phyloP scores from a whole-genome alignment of 2,329 filamentous ascomycete species.

The Cytospora mali region DNA sequence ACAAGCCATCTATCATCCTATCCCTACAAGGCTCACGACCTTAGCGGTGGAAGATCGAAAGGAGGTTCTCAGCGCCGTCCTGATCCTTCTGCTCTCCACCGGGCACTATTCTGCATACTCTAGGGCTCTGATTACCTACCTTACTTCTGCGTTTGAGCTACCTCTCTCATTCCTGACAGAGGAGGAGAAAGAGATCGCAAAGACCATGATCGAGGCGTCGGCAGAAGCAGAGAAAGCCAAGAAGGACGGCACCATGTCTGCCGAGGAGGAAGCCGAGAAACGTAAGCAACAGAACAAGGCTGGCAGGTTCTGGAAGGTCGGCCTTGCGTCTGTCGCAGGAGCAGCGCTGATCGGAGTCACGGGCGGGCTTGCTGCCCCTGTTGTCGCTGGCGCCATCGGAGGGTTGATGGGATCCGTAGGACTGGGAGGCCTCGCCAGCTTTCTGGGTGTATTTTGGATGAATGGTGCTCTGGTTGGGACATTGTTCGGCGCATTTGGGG shows the following conservation, averaged over 20 bases:
- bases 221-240: slow-evolving; percentile 57
- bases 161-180: slow-evolving; percentile 62
- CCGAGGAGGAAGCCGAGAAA: slow-evolving; percentile 75
- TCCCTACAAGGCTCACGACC: slow-evolving; percentile 56
- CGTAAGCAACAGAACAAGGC: slow-evolving; percentile 70
- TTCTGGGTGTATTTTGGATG: slow-evolving; percentile 83
- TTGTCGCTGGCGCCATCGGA: slow-evolving; percentile 84
- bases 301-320: slow-evolving; percentile 84
- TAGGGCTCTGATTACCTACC: slow-evolving; percentile 66
- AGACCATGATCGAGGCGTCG: slow-evolving; percentile 70
- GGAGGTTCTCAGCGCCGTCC: slow-evolving; percentile 68
- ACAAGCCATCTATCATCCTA: slow-evolving; percentile 55
- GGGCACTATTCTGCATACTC: slow-evolving; percentile 78
- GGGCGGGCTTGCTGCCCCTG: slow-evolving; percentile 84
- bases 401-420: slow-evolving; percentile 84
- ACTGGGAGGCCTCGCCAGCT: slow-evolving; percentile 81
- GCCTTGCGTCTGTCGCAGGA: slow-evolving; percentile 83
- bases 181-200: slow-evolving; percentile 76
- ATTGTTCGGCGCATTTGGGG: slow-evolving; percentile 87
- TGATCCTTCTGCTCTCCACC: slow-evolving; percentile 71
- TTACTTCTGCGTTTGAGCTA: slow-evolving; percentile 68
- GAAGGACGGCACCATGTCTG: slow-evolving; percentile 56
- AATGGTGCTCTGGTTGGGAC: slow-evolving; percentile 84
- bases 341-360: slow-evolving; percentile 90
- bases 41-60: slow-evolving; percentile 61